Base-by-base conservation (phyloP, 371 early-diverging fungal genomes). In the Mycotypha africana region DNA sequence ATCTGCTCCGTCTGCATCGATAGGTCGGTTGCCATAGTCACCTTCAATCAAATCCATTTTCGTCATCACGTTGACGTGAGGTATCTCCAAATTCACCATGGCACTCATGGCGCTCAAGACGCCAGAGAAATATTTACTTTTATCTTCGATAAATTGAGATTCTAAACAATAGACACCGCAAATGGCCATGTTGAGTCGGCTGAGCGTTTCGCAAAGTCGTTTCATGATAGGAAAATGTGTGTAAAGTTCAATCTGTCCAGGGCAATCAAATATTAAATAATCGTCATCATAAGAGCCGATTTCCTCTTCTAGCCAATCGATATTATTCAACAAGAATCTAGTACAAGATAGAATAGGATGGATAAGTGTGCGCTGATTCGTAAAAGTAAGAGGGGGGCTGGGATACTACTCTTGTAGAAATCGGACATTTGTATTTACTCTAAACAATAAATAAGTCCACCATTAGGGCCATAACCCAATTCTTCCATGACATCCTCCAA, bases 171-270 rank as follows among this genome's bases (percentile, higher is more conserved):
- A 98, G 1, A 97, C 91, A 4, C 95, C 95, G 52, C 92, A 91
- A 12, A 90, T 81, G 2, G 67, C 57, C 69, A 88, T 83, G 45
- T 86, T 81, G 65, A 78, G 64, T 28, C 78, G 78, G 38, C 70
- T 69, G 33, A 99, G 53, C 14, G 74, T 59, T 33, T 86, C 82
- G 24, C 92, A 85, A 31, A 98, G 45, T 12, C 80, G 78, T 38
- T 79, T 79, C 89, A 99, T 95, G 42, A 96, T 88, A 14, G 91
- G 88, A 34, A 93, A 91, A 64, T 99, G 98, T n/a, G 99, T 95
- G 70, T 99, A 99, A 32, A 99, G 79, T 68, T 99, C 99, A 45
- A 99, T 96, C 70, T 99, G 99, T 4, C 92, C 99, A n/a, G 99
- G 99, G 58, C 98, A 98, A 67, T 99, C 99, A 49, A 99, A 85